Evolutionary conservation across 1,284 basidiomycete genomes (phyloP), one percentile per base, ranked within the genome.

Genomic region (Blastosporella zonata): DNA sequence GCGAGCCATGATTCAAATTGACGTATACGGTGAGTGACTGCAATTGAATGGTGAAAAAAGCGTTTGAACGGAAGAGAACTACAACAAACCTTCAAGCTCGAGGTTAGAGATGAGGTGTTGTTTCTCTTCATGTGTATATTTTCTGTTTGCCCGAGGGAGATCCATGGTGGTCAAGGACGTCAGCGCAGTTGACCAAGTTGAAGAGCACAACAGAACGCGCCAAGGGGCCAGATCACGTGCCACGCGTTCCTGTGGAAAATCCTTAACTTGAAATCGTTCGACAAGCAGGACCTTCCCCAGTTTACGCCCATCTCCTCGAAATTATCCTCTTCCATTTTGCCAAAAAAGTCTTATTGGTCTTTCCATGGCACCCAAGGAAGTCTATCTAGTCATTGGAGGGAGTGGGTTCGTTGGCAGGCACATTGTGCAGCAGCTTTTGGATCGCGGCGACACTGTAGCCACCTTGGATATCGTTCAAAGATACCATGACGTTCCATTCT

Each of bases 331-430:
- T 44, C 41, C 25, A n/a, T n/a, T n/a, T n/a, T n/a, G n/a, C 13
- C 12, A 27, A 35, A 43, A 34, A 18, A 36, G 36, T 29, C 27
- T 17, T 17, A 34, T 10, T 10, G 15, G 36, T 13, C 18, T 43
- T 1, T 12, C 20, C 48, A 43, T 62, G 12, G 55, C 57, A 28
- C 41, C 55, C 28, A 65, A 62, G 52, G 85, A 90, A 54, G 66
- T 77, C 13, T 91, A 87, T 66, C 72, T 95, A 53, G 90, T 96
- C 60, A 85, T 95, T 66, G 93, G 93, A 34, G 93, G 93, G 45
- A 92, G 89, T 62, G 93, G 94, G 8, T 97, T 97, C 69, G 74
- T 97, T 10, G 94, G 94, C 34, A 74, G 92, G 53, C 90, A 93
- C 63, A 90, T 97, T 57, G 91, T 97, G 31, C 81, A 93, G 62